Base-by-base conservation (phyloP, 805 yeast species). In the Pichia eremophila region DNA sequence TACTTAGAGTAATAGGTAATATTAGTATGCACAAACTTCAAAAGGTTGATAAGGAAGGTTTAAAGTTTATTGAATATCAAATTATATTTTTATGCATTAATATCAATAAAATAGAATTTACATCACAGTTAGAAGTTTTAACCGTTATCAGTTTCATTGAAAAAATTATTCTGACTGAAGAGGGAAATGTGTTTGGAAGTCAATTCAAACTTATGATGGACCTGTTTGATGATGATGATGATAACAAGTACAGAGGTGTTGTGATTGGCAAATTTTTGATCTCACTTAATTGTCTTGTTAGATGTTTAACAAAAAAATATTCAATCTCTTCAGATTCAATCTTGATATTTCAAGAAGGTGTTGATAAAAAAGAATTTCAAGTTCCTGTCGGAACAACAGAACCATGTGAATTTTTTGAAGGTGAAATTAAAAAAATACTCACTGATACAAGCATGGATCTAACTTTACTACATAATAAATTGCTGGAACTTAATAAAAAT, bases 91-190 rank as follows among this genome's bases (percentile, higher is more conserved):
- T 74, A 8, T 60, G 69, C 1, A 47, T 62, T 2, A 75, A 77
- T 50, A 46, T 81, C 8, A 56, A 72, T 1, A 58, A 57, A 2
- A 54, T 72, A 15, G 65, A 64, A 2, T 70, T 78, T 40, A 52
- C 56, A 0, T 65, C 71, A 0, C 58, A 71, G 41, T 86, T 81
- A 47, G 87, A 83, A 45, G 71, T 77, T 0, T 69, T 73, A 41
- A 49, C 66, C 0, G 31, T 81, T 1, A 55, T 78, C 4, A 60
- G 64, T 41, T 71, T 66, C 1, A 56, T 81, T 35, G 79, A 79
- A 46, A 59, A 68, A 40, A 49, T 70, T 0, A 54, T 77, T 2
- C 56, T 71, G 1, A 61, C 66, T 4, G 71, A 72, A 39, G 79
- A 77, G 3, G 36, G 36, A 12, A 54, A 66, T 19, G 68, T 68